These are phyloP conservation scores for Pleurotus pulmonarius DNA, from an alignment of 768 basidiomycete species.

Conservation along the genomic window DNA sequence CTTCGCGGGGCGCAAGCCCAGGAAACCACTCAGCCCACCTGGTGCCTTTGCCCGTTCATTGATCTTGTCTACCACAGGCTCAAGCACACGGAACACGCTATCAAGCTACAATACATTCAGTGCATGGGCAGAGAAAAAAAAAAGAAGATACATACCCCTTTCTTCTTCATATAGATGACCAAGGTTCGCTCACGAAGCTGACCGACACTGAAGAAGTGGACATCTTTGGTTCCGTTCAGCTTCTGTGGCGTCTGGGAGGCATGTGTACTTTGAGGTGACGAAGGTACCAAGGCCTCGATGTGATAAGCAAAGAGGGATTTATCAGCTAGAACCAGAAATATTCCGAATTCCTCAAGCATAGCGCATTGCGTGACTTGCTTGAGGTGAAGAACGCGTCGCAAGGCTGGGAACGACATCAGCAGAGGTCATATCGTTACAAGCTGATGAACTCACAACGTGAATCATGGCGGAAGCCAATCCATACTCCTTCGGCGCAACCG, in stretches of 20 bases:
- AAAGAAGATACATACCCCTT: conserved; percentile 48
- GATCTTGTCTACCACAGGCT: conserved; percentile 90
- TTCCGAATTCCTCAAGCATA: conserved; percentile 94
- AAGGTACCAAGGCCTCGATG: conserved; percentile 94
- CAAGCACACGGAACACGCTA: conserved; percentile 95
- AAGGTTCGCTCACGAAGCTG: conserved; percentile 83
- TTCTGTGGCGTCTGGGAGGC: conserved; percentile 84
- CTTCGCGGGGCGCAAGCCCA: conserved; percentile 74
- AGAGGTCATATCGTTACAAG: too few species aligned
- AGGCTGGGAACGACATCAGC: conserved; percentile 41
- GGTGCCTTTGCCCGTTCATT: conserved; percentile 72
- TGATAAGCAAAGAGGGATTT: conserved; percentile 94
- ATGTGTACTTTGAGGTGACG: conserved; percentile 64
- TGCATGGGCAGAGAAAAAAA: background rate
- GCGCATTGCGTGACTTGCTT: conserved; percentile 95
- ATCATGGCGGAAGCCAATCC: conserved; percentile 94
- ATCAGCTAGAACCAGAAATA: conserved; percentile 93
- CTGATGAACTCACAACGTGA: conserved; percentile 61
- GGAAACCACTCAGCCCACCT: conserved; percentile 65
- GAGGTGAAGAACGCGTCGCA: conserved; percentile 90
- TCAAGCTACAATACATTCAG: conserved; percentile 49
- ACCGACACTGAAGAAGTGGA: conserved; percentile 95
- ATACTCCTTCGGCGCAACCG: conserved; percentile 94
- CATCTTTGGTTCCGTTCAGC: conserved; percentile 85
- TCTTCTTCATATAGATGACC: conserved; percentile 95